A percentile compares a stretch with the other conserved stretches of the same genome.
These are phyloP conservation scores for Lachnellula willkommii DNA, from an alignment of 2,329 filamentous ascomycete genomes.

Conservation along the genomic window DNA sequence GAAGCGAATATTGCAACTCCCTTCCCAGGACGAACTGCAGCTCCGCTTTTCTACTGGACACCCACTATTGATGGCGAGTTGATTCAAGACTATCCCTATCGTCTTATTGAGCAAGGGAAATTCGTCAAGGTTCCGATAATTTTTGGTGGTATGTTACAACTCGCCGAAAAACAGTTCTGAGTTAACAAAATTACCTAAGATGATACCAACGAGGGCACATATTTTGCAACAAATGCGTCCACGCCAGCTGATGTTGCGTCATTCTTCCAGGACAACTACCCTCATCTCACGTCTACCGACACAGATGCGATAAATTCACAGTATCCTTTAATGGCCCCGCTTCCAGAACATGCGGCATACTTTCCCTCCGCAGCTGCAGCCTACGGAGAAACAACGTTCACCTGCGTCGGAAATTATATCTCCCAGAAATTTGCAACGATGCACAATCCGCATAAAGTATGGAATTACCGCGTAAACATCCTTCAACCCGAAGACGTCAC, in stretches of 20 bases:
- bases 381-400: conserved; percentile 45
- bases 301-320: conserved; percentile 29
- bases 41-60: conserved; percentile 37
- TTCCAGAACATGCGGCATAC: conserved; percentile 32
- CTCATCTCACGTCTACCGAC: conserved; percentile 29
- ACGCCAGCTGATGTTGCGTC: conserved; percentile 30
- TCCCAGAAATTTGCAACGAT: conserved; percentile 29
- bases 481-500: conserved; percentile 34
- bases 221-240: conserved; percentile 42
- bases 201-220: conserved; percentile 52
- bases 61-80: conserved; percentile 40
- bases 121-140: conserved; percentile 38
- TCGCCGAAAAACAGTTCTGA: not conserved
- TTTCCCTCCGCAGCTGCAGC: conserved; percentile 38
- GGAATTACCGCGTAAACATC: conserved; percentile 46
- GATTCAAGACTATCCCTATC: conserved; percentile 36
- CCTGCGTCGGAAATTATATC: conserved; percentile 41
- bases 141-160: conserved; percentile 31
- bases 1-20: conserved; percentile 33
- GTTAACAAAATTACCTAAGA: conserved; percentile 21
- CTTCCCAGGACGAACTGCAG: conserved; percentile 33
- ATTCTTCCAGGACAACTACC: conserved; percentile 36
- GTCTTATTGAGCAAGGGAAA: conserved; percentile 32
- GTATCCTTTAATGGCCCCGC: conserved; percentile 26
- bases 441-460: conserved; percentile 34